Percentiles rank a stretch among this genome's conserved stretches.
phyloP scores from a whole-genome alignment of 352 stramenopile species.

The Pythium pectinolyticum region DNA sequence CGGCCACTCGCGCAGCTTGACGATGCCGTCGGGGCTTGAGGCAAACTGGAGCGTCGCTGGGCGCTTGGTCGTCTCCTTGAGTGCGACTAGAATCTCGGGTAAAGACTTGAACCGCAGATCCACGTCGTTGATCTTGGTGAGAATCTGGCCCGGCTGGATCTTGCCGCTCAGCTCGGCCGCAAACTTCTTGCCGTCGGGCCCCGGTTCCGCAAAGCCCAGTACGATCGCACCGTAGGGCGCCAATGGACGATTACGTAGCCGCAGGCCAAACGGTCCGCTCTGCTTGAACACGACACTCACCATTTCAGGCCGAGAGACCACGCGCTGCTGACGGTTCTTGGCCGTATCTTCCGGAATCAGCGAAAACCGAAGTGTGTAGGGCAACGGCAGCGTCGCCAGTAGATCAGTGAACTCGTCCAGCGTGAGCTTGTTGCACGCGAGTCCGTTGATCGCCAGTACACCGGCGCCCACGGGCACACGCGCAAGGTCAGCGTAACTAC shows the following conservation, averaged over 20 bases:
- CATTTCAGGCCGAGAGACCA: slow-evolving; percentile 51
- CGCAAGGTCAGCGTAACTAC: slow-evolving; percentile 31
- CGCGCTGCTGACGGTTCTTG: slow-evolving; percentile 52
- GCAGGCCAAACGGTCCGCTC: slow-evolving; percentile 69
- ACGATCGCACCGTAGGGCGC: slow-evolving; percentile 72
- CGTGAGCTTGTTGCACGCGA: slow-evolving; percentile 71
- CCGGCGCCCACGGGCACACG: slow-evolving; percentile 55
- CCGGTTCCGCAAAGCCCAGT: slow-evolving; percentile 57
- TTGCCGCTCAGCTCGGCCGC: slow-evolving; percentile 69
- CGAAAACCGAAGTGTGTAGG: slow-evolving; percentile 70
- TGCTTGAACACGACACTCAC: slow-evolving; percentile 71
- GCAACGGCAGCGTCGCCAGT: slow-evolving; percentile 50
- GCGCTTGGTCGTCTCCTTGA: slow-evolving; percentile 58
- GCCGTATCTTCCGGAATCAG: slow-evolving; percentile 55
- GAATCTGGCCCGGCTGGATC: slow-evolving; percentile 64
- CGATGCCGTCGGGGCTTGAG: slow-evolving; percentile 69
- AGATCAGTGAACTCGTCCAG: slow-evolving; percentile 62
- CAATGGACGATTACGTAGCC: slow-evolving; percentile 71
- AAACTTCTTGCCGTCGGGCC: slow-evolving; percentile 50
- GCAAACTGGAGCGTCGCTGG: slow-evolving; percentile 77
- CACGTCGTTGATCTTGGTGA: slow-evolving; percentile 64
- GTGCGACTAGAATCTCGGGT: slow-evolving; percentile 50
- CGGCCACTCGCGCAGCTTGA: slow-evolving; percentile 80
- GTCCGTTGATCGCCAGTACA: slow-evolving; percentile 74
- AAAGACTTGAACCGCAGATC: slow-evolving; percentile 72